Conservation (phyloP, 2,329 filamentous ascomycete genomes). For the Didymella exigua region DNA sequence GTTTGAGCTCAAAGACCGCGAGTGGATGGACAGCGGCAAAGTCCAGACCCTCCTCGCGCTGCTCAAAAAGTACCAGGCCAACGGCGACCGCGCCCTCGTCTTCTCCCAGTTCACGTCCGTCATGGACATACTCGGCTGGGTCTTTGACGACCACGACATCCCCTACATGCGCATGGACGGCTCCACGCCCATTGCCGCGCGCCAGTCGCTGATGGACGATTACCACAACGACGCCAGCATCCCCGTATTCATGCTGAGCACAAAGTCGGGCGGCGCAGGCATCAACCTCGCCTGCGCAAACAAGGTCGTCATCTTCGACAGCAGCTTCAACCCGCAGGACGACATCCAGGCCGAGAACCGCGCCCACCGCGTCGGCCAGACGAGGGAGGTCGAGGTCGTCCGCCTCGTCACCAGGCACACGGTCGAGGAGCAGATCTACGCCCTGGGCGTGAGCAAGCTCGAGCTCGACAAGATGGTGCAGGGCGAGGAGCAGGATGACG, state of each 20-base stretch:
- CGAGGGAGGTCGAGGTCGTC: slow-evolving; percentile 85
- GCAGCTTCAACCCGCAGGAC: slow-evolving; percentile 96
- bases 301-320: slow-evolving; percentile 97
- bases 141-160: slow-evolving; percentile 74
- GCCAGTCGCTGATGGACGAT: slow-evolving; percentile 85
- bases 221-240: slow-evolving; percentile 80
- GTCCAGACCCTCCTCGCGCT: slow-evolving; percentile 80
- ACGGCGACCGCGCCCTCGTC: slow-evolving; percentile 84
- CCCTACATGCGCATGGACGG: slow-evolving; percentile 87
- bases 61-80: slow-evolving; percentile 72
- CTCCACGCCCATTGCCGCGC: slow-evolving; percentile 76
- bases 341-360: slow-evolving; percentile 98
- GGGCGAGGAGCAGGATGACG: slow-evolving; percentile 60
- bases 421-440: slow-evolving; percentile 92
- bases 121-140: slow-evolving; percentile 86
- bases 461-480: slow-evolving; percentile 79
- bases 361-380: slow-evolving; percentile 93
- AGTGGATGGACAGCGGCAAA: slow-evolving; percentile 81
- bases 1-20: slow-evolving; percentile 63
- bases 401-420: slow-evolving; percentile 79
- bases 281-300: slow-evolving; percentile 96
- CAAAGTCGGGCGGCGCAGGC: slow-evolving; percentile 92
- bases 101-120: slow-evolving; percentile 94
- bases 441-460: slow-evolving; percentile 89
- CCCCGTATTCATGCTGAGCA: slow-evolving; percentile 89